A percentile compares a stretch with the other conserved stretches of the same genome.
phyloP scores from a whole-genome alignment of 805 yeast species.

The Suhomyces pyralidae region DNA sequence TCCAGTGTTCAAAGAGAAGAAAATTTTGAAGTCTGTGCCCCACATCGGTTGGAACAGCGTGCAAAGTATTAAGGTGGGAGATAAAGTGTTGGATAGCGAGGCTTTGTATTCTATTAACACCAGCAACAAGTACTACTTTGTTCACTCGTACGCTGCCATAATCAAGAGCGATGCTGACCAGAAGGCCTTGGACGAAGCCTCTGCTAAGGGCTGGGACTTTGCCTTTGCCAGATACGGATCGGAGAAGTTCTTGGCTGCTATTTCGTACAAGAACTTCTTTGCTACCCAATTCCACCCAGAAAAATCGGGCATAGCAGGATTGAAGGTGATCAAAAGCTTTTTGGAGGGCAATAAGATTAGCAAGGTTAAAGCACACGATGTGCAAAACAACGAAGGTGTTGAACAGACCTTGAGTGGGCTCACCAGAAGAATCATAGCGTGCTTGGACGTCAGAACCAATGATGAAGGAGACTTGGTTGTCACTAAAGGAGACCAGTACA shows the following conservation, averaged over 20 bases:
- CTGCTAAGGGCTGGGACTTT: slow-evolving; percentile 61
- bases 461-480: slow-evolving; percentile 95
- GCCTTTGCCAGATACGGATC: slow-evolving; percentile 72
- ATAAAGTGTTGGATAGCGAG: slow-evolving; percentile 20
- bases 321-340: slow-evolving; percentile 71
- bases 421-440: slow-evolving; percentile 90
- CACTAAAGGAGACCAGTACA: slow-evolving; percentile 98
- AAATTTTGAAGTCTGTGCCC: slow-evolving; percentile 76
- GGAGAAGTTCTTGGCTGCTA: slow-evolving; percentile 80
- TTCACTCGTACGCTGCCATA: slow-evolving; percentile 87
- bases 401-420: slow-evolving; percentile 55
- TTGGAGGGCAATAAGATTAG: slow-evolving; percentile 45
- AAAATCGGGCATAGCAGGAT: slow-evolving; percentile 90
- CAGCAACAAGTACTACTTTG: slow-evolving; percentile 79
- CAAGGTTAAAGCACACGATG: slow-evolving; percentile 20
- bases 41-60: slow-evolving; percentile 93
- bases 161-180: slow-evolving; percentile 32
- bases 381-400: slow-evolving; percentile 22
- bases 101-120: slow-evolving; percentile 64
- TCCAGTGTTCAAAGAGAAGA: slow-evolving; percentile 20
- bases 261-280: slow-evolving; percentile 71
- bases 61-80: slow-evolving; percentile 20
- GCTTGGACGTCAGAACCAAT: slow-evolving; percentile 94
- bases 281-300: slow-evolving; percentile 99
- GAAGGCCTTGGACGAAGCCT: slow-evolving; percentile 25